A percentile compares a stretch with the other conserved stretches of the same genome.
phyloP scores from a whole-genome alignment of 225 moss, liverwort and hornwort genomes.

The Marchantia paleacea region DNA sequence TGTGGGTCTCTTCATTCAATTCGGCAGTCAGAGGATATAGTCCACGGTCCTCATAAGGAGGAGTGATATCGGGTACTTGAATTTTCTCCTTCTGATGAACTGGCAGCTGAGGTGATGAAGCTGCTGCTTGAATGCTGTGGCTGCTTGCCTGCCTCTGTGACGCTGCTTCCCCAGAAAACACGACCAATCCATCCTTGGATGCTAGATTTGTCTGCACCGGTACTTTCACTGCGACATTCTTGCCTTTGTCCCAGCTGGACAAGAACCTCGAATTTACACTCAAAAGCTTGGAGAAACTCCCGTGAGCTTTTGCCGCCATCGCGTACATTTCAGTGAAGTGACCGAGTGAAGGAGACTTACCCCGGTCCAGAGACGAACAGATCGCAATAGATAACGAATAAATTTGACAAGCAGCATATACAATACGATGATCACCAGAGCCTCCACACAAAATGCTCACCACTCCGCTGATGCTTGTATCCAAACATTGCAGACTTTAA shows the following conservation, averaged over 20 bases:
- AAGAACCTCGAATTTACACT: slow-evolving; percentile 7
- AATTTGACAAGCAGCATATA: background rate
- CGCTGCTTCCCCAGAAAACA: background rate
- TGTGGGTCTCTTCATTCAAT: background rate
- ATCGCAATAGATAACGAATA: background rate
- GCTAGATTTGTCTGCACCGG: background rate
- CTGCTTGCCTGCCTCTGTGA: background rate
- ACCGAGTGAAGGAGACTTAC: slow-evolving; percentile 3
- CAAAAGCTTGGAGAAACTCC: slow-evolving; percentile 11
- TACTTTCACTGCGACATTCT: slow-evolving; percentile 7
- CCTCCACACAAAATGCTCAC: too few relatives aligned
- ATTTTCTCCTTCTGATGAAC: slow-evolving; percentile 10
- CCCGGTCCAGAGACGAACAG: background rate
- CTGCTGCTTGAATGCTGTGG: background rate
- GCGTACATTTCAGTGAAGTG: too few relatives aligned
- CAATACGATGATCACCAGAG: background rate
- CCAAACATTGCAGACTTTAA: too few relatives aligned
- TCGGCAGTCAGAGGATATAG: slow-evolving; percentile 12
- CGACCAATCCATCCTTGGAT: background rate
- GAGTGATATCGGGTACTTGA: slow-evolving; percentile 8
- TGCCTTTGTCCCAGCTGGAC: background rate
- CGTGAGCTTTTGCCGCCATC: slow-evolving; percentile 13
- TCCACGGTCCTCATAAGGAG: slow-evolving; percentile 7
- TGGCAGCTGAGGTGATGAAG: background rate
- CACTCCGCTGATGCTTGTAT: too few relatives aligned